Evolutionary conservation across 345 rosid genomes (phyloP).

Genomic region (Populus pruinosa): DNA sequence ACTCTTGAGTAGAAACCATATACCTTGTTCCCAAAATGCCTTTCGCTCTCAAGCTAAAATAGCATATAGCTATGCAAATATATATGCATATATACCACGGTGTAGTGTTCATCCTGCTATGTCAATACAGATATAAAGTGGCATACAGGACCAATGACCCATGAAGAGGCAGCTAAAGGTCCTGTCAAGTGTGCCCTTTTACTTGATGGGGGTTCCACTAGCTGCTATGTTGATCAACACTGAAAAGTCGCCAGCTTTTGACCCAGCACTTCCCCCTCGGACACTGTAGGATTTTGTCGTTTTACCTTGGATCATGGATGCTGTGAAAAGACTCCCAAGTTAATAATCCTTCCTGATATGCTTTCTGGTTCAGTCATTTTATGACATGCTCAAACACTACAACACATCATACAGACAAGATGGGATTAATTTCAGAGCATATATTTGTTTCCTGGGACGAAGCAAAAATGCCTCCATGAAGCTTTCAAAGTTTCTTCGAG

Average conservation of each 20-base stretch:
- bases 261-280: not conserved
- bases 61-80: too few species aligned
- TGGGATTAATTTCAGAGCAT: not conserved
- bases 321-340: not conserved
- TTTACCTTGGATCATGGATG: not conserved
- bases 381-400: too few species aligned
- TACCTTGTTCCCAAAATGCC: too few species aligned
- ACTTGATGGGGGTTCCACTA: constrained; percentile 43
- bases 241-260: constrained; percentile 37
- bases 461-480: not conserved
- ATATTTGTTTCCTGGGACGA: not conserved
- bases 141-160: constrained; percentile 42
- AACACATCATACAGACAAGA: not conserved
- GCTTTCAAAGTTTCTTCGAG: too few species aligned
- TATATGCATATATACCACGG: too few species aligned
- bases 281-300: not conserved
- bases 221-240: constrained; percentile 48
- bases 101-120: constrained; percentile 49
- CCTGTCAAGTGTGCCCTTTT: constrained; percentile 52
- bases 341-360: not conserved
- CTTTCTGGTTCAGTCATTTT: not conserved
- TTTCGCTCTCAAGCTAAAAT: too few species aligned
- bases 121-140: constrained; percentile 46
- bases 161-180: constrained; percentile 45
- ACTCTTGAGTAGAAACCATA: too few species aligned